Percentiles rank a stretch among this genome's conserved stretches.
These are phyloP conservation scores for Volvox carteri DNA, from an alignment of 163 green algal genomes.

Conservation along the genomic window DNA sequence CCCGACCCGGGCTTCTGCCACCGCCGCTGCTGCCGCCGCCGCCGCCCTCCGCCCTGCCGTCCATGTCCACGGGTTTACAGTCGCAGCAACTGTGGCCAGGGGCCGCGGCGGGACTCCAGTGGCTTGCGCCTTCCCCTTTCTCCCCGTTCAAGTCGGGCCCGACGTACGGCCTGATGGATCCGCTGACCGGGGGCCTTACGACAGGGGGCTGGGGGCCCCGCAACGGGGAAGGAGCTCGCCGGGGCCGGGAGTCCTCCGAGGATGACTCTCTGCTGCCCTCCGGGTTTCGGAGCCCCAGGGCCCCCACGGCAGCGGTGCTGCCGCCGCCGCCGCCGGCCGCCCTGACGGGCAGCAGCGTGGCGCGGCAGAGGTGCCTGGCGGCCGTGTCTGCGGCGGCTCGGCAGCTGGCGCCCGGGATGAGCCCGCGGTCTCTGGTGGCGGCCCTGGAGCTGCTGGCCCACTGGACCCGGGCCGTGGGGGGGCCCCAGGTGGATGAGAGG, in stretches of 20 bases:
- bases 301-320: background rate
- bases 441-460: constrained; percentile 2
- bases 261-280: too few species aligned
- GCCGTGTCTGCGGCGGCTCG: background rate
- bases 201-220: too few species aligned
- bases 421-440: background rate
- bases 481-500: too few species aligned
- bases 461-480: background rate
- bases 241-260: too few species aligned
- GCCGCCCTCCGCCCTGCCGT: background rate
- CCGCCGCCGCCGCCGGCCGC: too few species aligned
- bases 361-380: constrained; percentile 12
- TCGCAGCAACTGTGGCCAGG: background rate
- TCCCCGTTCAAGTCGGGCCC: too few species aligned
- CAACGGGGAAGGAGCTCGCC: too few species aligned
- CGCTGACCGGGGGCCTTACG: too few species aligned
- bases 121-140: too few species aligned
- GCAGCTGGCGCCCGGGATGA: background rate
- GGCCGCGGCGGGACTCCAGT: too few species aligned
- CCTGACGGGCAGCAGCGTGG: constrained; percentile 3
- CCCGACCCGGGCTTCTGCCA: background rate
- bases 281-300: background rate
- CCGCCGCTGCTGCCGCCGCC: background rate
- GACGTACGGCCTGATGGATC: too few species aligned
- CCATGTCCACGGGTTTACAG: background rate